These are phyloP conservation scores for Colletotrichum somersetense DNA, from an alignment of 2,329 filamentous ascomycete species.

Conservation along the genomic window DNA sequence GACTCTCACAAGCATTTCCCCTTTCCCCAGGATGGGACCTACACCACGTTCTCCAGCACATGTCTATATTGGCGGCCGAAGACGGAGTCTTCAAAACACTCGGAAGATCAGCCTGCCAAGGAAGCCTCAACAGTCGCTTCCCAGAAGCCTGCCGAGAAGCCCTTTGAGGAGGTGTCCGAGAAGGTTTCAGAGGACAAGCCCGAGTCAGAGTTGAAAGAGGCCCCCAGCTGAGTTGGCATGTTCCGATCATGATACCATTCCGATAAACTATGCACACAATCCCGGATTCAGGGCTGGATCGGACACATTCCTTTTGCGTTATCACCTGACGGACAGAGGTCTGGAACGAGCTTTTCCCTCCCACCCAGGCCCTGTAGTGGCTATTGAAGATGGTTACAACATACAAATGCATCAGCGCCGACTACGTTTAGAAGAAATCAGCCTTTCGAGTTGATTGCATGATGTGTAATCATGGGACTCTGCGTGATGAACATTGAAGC, in stretches of 20 bases:
- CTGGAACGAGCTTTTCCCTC: not conserved
- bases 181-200: not conserved
- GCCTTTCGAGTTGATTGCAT: not conserved
- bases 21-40: constrained; percentile 55
- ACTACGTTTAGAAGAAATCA: too few species aligned
- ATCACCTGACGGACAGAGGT: not conserved
- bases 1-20: constrained; percentile 47
- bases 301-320: not conserved
- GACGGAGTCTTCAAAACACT: not conserved
- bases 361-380: not conserved
- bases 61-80: constrained; percentile 54
- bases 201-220: not conserved
- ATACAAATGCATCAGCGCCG: not conserved
- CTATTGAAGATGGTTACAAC: too few species aligned
- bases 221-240: not conserved
- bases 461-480: not conserved
- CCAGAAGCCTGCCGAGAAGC: not conserved
- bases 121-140: not conserved
- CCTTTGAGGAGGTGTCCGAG: not conserved
- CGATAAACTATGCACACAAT: not conserved
- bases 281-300: not conserved
- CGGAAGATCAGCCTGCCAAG: not conserved
- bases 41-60: constrained; percentile 57
- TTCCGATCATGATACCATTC: not conserved
- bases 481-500: not conserved